phyloP scores from a whole-genome alignment of 495 filamentous ascomycete genomes.

The Talaromyces adpressus region DNA sequence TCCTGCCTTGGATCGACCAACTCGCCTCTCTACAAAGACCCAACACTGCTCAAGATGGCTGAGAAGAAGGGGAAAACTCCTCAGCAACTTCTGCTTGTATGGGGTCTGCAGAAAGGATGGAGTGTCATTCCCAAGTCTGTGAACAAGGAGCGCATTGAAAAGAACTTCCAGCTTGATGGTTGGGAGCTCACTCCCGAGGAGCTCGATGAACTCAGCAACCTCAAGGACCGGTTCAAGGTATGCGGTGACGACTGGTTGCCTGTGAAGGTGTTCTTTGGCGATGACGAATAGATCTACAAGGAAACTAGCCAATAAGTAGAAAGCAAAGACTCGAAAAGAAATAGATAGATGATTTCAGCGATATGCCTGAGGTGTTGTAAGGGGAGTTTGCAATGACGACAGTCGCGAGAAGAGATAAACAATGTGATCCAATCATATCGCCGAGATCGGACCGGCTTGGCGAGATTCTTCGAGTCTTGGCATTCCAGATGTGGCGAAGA shows the following conservation, averaged over 20 bases:
- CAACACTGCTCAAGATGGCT: conserved; percentile 51
- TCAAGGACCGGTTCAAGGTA: conserved; percentile 68
- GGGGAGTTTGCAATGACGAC: neutral
- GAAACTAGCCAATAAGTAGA: neutral
- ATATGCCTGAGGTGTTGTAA: neutral
- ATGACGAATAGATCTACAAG: conserved; percentile 53
- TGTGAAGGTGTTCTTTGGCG: conserved; percentile 79
- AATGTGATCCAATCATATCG: neutral
- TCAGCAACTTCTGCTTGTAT: conserved; percentile 60
- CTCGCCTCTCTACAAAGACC: conserved; percentile 49
- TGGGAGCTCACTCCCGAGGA: conserved; percentile 61
- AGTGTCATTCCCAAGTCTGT: conserved; percentile 67
- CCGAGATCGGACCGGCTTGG: neutral
- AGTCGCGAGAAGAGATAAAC: neutral
- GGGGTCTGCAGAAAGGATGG: conserved; percentile 68
- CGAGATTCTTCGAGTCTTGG: neutral
- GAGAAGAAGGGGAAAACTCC: conserved; percentile 59
- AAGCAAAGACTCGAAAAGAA: neutral
- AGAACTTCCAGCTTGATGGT: conserved; percentile 59
- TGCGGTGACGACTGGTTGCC: conserved; percentile 65
- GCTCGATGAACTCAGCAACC: conserved; percentile 50
- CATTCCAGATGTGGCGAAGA: neutral
- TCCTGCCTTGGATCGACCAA: conserved; percentile 58
- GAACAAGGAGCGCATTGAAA: conserved; percentile 54
- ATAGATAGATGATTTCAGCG: neutral